phyloP scores from a whole-genome alignment of 768 basidiomycete genomes.

The Phlebiopsis flavidoalba region DNA sequence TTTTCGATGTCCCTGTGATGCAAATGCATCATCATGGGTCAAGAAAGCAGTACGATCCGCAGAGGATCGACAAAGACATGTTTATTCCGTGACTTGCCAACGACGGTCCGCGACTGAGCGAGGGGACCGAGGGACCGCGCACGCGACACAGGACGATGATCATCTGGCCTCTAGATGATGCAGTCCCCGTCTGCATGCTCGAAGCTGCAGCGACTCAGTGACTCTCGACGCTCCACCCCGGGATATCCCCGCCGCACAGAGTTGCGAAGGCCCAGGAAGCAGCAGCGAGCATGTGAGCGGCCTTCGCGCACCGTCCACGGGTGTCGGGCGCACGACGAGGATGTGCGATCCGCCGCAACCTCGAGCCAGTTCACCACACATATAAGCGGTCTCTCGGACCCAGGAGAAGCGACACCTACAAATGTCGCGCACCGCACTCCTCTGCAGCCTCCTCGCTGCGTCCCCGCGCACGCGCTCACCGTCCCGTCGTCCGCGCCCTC shows the following conservation, averaged over 20 bases:
- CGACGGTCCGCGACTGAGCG: neutral
- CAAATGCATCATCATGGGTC: neutral
- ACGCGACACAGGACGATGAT: neutral
- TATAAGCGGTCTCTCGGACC: neutral
- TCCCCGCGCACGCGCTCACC: neutral
- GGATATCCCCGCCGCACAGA: neutral
- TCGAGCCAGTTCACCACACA: neutral
- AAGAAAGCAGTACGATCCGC: neutral
- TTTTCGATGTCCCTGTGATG: neutral
- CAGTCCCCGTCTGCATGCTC: too few relatives aligned
- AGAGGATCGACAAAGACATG: neutral
- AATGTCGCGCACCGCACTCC: neutral
- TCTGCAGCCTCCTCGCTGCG: neutral
- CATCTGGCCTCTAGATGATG: neutral
- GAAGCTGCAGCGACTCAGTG: too few relatives aligned
- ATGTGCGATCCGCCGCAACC: neutral
- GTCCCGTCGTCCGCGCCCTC: constrained; percentile 26
- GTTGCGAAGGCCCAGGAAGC: neutral
- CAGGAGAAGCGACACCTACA: neutral
- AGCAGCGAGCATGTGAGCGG: neutral
- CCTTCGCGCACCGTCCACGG: neutral
- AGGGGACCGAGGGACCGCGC: neutral
- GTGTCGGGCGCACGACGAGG: neutral
- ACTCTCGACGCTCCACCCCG: neutral
- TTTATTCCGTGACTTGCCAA: neutral